These are phyloP conservation scores for Dendrothele bispora DNA, from an alignment of 768 basidiomycete species.

Conservation along the genomic window DNA sequence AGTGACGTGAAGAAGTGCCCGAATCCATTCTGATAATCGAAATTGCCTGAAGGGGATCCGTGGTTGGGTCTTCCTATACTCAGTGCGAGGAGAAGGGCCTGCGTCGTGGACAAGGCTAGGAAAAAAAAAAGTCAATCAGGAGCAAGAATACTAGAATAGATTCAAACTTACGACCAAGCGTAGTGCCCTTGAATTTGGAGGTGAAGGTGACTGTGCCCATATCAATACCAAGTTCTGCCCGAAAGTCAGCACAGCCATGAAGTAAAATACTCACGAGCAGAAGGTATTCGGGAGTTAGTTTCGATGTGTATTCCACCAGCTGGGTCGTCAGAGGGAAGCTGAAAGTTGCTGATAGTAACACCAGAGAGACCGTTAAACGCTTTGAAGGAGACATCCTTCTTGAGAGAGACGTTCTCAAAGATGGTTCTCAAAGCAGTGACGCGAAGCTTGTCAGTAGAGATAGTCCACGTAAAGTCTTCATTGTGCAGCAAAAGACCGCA, in stretches of 20 bases:
- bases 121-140: too few relatives aligned
- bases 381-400: slow-evolving; percentile 61
- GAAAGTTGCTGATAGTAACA: slow-evolving; percentile 69
- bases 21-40: slow-evolving; percentile 29
- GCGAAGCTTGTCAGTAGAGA: slow-evolving; percentile 63
- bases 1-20: slow-evolving; percentile 20
- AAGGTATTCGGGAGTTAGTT: slow-evolving; percentile 66
- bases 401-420: slow-evolving; percentile 63
- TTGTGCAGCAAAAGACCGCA: slow-evolving; percentile 66
- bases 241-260: slow-evolving; percentile 1
- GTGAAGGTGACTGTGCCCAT: slow-evolving; percentile 66
- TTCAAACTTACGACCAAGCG: slow-evolving; percentile 58
- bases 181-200: slow-evolving; percentile 53
- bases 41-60: slow-evolving; percentile 34
- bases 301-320: slow-evolving; percentile 71
- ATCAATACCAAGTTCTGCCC: slow-evolving; percentile 65
- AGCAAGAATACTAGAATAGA: too few relatives aligned
- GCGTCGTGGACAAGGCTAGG: too few relatives aligned
- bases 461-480: slow-evolving; percentile 65
- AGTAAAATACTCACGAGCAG: slow-evolving; percentile 51
- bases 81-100: too few relatives aligned
- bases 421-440: slow-evolving; percentile 66
- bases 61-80: neutral
- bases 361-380: slow-evolving; percentile 74
- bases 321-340: slow-evolving; percentile 65